Base-by-base conservation (phyloP, 1,284 basidiomycete genomes). In the Earliella scabrosa region DNA sequence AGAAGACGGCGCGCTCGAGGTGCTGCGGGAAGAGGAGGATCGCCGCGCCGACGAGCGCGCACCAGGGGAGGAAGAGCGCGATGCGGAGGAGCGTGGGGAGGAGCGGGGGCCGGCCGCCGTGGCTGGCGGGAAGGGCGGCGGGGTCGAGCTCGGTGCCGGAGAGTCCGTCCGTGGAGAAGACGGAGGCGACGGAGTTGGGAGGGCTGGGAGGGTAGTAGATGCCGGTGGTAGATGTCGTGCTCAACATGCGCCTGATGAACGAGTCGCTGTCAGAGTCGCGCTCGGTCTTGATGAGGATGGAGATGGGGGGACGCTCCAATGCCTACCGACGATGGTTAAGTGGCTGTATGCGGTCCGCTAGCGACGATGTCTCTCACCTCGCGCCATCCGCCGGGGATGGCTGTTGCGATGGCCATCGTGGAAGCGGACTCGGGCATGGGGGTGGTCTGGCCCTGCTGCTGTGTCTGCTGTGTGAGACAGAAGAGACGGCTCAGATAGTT, bases 21-120 rank as follows among this genome's bases (percentile, higher is more conserved):
- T 73, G 58, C 20, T 62, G 57, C 2, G 80, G 81, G 47, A 68
- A 75, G 36, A 80, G 63, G 14, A 79, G 56, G 46, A 81, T 70
- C 23, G 74, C 64, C 5, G 71, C 77, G 41, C 81, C 80, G 38
- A 82, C 79, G 26, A 71, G 68, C 29, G 73, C 64, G 50, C 78
- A 81, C 81, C 81, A 82, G 13, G 80, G 80, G 8, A 80, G 46
- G 66, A 82, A 81, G 45, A 75, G 65, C 18, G 74, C 31, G 16
- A 73, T 20, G 51, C 52, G 63, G 34, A 58, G 21, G 27, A 48
- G 11, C 51, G 38, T 50, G 16, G 35, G 43, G 21, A 49, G 31
- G 23, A 35, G 38, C 24, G 43, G 9, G 14, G 27, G 20, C 35
- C 20, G n/a, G n/a, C 21, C 40, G 32, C 32, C 18, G 10, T 3